phyloP scores from a whole-genome alignment of 345 rosid genomes.

The Raphanus raphanistrum region DNA sequence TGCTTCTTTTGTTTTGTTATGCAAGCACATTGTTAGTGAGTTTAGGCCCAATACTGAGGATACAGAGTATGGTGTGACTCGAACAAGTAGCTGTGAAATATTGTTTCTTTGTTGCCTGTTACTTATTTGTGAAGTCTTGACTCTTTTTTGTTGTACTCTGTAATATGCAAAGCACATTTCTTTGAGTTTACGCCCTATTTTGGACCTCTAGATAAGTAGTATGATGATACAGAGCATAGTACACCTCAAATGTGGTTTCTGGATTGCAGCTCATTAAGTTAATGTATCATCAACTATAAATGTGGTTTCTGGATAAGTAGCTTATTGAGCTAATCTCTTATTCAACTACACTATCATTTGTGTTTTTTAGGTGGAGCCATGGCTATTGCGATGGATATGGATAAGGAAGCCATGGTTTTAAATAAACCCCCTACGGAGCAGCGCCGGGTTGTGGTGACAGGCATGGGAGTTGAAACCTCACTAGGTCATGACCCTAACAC shows the following conservation, averaged over 20 bases:
- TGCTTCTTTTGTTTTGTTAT: not conserved
- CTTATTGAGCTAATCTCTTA: not conserved
- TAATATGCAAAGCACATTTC: too few species aligned
- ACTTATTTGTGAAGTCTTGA: too few species aligned
- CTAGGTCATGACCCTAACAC: constrained; percentile 78
- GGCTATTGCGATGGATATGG: constrained; percentile 69
- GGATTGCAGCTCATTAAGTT: too few species aligned
- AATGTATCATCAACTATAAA: too few species aligned
- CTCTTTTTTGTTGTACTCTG: too few species aligned
- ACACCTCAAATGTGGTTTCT: not conserved
- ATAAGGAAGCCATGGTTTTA: constrained; percentile 49
- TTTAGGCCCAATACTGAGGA: not conserved
- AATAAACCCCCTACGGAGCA: constrained; percentile 67
- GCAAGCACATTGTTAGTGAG: not conserved
- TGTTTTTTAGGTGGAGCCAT: constrained; percentile 52
- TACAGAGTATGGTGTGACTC: not conserved
- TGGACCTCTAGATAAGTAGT: not conserved
- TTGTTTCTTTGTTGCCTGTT: too few species aligned
- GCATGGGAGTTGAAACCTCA: constrained; percentile 85
- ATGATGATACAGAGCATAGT: constrained; percentile 8
- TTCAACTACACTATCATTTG: too few species aligned
- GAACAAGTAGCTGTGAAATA: too few species aligned
- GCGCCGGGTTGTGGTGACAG: constrained; percentile 91
- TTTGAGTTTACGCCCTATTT: too few species aligned
- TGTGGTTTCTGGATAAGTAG: constrained; percentile 9